A percentile compares a stretch with the other conserved stretches of the same genome.
phyloP scores from a whole-genome alignment of 2,329 filamentous ascomycete species.

The Penicillium rolfsii region DNA sequence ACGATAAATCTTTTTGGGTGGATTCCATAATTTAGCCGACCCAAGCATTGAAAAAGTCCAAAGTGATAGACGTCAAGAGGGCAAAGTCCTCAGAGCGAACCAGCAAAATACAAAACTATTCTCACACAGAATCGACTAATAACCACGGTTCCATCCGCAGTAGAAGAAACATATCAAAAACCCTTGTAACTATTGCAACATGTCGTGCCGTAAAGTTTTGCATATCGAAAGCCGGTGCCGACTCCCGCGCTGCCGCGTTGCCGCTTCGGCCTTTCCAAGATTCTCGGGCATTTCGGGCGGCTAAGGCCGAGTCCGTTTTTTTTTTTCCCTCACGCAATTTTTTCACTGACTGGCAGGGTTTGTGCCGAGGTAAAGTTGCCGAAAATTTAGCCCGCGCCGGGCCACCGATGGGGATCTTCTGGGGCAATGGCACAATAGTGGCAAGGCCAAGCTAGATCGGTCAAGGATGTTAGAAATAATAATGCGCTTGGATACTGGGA shows the following conservation, averaged over 20 bases:
- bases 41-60: neutral
- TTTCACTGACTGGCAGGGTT: neutral
- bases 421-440: slow-evolving; percentile 3
- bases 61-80: neutral
- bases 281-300: slow-evolving; percentile 16
- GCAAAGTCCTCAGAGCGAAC: neutral
- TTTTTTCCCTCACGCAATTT: neutral
- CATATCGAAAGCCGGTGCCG: slow-evolving; percentile 24
- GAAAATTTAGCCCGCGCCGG: neutral
- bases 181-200: neutral
- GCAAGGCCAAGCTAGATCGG: slow-evolving; percentile 2
- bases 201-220: neutral
- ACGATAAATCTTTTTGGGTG: neutral
- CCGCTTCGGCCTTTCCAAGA: slow-evolving; percentile 23
- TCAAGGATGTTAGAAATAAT: neutral
- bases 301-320: slow-evolving; percentile 4
- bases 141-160: slow-evolving; percentile 6
- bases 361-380: neutral
- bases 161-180: neutral
- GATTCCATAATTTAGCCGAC: neutral
- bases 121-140: neutral
- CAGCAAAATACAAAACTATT: neutral
- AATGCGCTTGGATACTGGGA: neutral
- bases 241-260: slow-evolving; percentile 29
- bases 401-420: slow-evolving; percentile 7